Evolutionary conservation across 2,329 filamentous ascomycete genomes (phyloP).

Genomic region (Thelonectria olida): DNA sequence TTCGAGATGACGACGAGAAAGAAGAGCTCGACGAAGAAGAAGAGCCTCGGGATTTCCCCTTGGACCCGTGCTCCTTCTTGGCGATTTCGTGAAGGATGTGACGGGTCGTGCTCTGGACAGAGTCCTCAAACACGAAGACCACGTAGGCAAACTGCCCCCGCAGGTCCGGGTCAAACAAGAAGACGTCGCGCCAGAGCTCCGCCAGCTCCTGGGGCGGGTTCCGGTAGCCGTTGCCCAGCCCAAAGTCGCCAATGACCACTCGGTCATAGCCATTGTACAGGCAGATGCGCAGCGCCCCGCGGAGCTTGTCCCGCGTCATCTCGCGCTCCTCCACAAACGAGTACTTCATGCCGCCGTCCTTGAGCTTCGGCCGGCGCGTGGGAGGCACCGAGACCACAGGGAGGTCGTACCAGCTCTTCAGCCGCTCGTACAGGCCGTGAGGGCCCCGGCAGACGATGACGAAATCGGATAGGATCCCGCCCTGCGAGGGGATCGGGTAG

Average conservation of each 20-base stretch:
- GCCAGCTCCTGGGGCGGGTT: conserved; percentile 73
- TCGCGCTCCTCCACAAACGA: conserved; percentile 77
- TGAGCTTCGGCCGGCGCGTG: conserved; percentile 77
- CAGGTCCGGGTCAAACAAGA: conserved; percentile 70
- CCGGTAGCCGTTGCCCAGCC: conserved; percentile 69
- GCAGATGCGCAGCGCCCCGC: conserved; percentile 75
- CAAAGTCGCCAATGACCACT: conserved; percentile 72
- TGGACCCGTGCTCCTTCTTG: conserved; percentile 56
- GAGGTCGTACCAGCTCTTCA: conserved; percentile 64
- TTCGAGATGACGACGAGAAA: conserved; percentile 41
- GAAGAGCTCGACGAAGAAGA: conserved; percentile 36
- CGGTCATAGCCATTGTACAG: conserved; percentile 65
- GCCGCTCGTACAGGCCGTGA: conserved; percentile 69
- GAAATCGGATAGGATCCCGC: conserved; percentile 74
- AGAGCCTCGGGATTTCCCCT: conserved; percentile 44
- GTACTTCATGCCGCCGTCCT: conserved; percentile 72
- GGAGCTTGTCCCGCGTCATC: conserved; percentile 78
- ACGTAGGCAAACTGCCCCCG: conserved; percentile 69
- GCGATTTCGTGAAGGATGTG: conserved; percentile 64
- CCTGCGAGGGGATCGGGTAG: conserved; percentile 77
- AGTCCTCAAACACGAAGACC: conserved; percentile 72
- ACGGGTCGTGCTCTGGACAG: conserved; percentile 60
- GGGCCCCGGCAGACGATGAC: conserved; percentile 80
- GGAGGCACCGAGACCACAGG: conserved; percentile 81
- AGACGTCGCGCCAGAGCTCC: conserved; percentile 71